Evolutionary conservation across 805 yeast genomes (phyloP).

Genomic region (Schizosaccharomyces lindneri): DNA sequence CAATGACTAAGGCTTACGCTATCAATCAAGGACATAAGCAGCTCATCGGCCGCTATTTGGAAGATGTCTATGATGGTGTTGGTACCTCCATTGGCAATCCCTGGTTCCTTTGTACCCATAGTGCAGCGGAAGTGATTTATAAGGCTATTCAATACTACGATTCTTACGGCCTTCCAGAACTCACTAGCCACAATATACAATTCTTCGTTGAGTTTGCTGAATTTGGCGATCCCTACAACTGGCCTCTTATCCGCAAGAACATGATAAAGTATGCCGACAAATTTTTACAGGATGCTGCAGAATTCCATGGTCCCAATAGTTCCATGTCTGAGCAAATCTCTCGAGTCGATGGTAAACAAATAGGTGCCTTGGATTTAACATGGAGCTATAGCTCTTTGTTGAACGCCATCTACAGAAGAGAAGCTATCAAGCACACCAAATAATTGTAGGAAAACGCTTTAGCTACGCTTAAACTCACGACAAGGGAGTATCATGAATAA

Average conservation of each 20-base stretch:
- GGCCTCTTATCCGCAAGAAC: conserved; percentile 4
- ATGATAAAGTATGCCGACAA: conserved; percentile 3
- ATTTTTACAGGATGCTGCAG: conserved; percentile 9
- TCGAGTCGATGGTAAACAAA: conserved; percentile 54
- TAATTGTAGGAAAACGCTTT: background rate
- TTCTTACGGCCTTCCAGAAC: conserved; percentile 5
- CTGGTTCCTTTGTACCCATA: conserved; percentile 43
- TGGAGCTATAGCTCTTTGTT: conserved; percentile 75
- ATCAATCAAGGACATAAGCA: conserved; percentile 22
- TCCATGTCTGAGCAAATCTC: conserved; percentile 77
- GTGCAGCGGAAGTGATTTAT: conserved; percentile 15
- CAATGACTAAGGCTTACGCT: conserved; percentile 56
- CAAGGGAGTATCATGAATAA: too few relatives aligned
- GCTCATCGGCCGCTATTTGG: conserved; percentile 67
- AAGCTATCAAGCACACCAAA: background rate
- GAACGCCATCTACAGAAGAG: conserved; percentile 20
- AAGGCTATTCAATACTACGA: conserved; percentile 12
- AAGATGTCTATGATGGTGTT: conserved; percentile 48
- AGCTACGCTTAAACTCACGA: too few relatives aligned
- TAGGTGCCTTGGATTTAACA: conserved; percentile 68
- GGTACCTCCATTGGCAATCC: conserved; percentile 65
- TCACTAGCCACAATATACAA: conserved; percentile 2
- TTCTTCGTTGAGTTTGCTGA: conserved; percentile 4
- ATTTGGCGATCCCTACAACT: conserved; percentile 2
- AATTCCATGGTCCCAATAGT: conserved; percentile 32